Conservation (phyloP, 108 stramenopile genomes). For the Nitzschia palea region DNA sequence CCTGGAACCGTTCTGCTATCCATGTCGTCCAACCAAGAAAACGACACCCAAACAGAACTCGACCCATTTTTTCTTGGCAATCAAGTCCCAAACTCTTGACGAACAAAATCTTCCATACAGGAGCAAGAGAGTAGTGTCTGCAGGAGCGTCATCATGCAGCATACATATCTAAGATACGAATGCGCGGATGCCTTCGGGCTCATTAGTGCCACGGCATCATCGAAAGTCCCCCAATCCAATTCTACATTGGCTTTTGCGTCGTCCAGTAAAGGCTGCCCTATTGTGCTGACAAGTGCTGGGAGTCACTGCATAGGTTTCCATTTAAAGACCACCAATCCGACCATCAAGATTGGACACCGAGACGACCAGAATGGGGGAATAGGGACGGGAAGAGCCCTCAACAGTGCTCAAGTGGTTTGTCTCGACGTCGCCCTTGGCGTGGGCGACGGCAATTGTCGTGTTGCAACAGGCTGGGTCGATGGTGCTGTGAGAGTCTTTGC, state of each 20-base stretch:
- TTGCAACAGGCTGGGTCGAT: conserved; percentile 88
- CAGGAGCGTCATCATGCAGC: conserved; percentile 54
- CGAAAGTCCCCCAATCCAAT: conserved; percentile 66
- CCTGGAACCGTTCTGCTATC: too few species aligned
- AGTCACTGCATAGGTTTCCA: conserved; percentile 70
- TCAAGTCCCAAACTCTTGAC: too few species aligned
- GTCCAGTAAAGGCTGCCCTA: conserved; percentile 15
- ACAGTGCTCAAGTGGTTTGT: conserved; percentile 69
- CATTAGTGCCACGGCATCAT: conserved; percentile 51
- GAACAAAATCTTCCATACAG: not conserved
- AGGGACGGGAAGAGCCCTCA: conserved; percentile 78
- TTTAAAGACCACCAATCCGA: conserved; percentile 49
- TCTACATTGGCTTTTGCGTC: conserved; percentile 54
- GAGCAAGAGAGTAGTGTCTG: not conserved
- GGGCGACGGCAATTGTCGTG: conserved; percentile 24
- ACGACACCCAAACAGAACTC: too few species aligned
- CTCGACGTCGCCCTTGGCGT: conserved; percentile 40
- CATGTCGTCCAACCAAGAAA: too few species aligned
- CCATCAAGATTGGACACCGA: conserved; percentile 63
- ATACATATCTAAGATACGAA: conserved; percentile 88
- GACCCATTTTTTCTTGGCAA: too few species aligned
- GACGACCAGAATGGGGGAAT: conserved; percentile 63
- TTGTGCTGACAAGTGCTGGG: conserved; percentile 65
- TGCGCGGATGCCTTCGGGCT: conserved; percentile 87
- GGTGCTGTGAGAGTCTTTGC: conserved; percentile 79